phyloP scores from a whole-genome alignment of 129 eudicot genomes.

The Apium graveolens region DNA sequence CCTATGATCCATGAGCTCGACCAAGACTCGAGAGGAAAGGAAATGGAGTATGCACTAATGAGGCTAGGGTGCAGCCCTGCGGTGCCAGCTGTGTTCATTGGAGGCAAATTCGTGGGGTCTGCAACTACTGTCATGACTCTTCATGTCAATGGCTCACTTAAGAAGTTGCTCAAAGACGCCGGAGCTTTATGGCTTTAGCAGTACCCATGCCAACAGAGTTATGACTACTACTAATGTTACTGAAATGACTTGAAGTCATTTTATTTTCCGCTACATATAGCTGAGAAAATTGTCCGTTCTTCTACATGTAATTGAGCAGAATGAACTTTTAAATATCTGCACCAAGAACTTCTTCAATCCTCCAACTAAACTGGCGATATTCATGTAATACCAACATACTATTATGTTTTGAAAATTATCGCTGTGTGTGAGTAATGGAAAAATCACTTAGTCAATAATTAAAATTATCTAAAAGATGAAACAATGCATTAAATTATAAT shows the following conservation, averaged over 20 bases:
- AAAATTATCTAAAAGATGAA: too few relatives aligned
- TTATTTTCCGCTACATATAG: not conserved
- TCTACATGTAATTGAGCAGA: not conserved
- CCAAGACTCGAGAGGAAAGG: constrained; percentile 21
- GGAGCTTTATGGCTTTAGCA: constrained; percentile 44
- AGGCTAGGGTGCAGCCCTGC: constrained; percentile 36
- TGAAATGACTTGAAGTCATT: not conserved
- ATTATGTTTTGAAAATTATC: not conserved
- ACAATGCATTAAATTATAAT: not conserved
- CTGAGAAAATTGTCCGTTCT: not conserved
- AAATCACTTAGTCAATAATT: too few relatives aligned
- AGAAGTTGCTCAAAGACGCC: constrained; percentile 38
- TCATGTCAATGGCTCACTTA: constrained; percentile 33
- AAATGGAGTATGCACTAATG: constrained; percentile 33
- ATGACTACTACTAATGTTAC: not conserved
- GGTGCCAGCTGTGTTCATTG: constrained; percentile 49
- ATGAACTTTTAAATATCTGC: not conserved
- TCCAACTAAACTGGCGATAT: not conserved
- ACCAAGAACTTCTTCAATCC: not conserved
- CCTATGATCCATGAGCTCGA: constrained; percentile 42
- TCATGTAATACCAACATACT: not conserved
- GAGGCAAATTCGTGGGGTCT: constrained; percentile 41
- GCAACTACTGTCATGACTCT: constrained; percentile 31
- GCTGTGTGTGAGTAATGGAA: not conserved
- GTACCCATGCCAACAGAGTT: not conserved